Conservation (phyloP, 1,284 basidiomycete genomes). For the Fomitopsis betulina region DNA sequence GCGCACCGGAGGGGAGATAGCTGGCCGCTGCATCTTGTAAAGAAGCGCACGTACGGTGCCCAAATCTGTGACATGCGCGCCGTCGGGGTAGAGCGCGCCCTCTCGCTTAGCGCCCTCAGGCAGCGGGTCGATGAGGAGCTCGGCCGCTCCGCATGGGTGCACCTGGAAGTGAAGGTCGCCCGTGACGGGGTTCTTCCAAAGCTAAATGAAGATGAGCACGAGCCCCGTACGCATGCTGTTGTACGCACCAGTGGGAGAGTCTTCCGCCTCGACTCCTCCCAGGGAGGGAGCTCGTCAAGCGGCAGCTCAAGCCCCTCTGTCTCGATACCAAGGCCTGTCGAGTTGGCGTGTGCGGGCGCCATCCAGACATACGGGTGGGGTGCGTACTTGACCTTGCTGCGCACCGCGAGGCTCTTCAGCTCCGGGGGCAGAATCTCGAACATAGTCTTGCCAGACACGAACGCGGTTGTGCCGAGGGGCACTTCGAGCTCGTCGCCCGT, state of each 20-base stretch:
- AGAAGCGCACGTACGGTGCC: slow-evolving; percentile 64
- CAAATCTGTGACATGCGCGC: slow-evolving; percentile 66
- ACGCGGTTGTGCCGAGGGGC: slow-evolving; percentile 85
- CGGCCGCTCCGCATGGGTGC: slow-evolving; percentile 59
- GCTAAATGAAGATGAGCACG: slow-evolving; percentile 30
- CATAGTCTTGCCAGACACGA: slow-evolving; percentile 79
- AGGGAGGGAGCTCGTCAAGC: slow-evolving; percentile 62
- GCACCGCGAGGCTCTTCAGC: slow-evolving; percentile 82
- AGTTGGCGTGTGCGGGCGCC: slow-evolving; percentile 64
- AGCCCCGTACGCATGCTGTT: not conserved
- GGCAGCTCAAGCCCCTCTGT: slow-evolving; percentile 67
- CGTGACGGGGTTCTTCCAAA: slow-evolving; percentile 85
- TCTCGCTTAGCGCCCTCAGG: slow-evolving; percentile 47
- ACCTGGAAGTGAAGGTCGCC: slow-evolving; percentile 75
- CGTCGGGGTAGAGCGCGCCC: slow-evolving; percentile 70
- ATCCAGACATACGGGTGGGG: slow-evolving; percentile 88
- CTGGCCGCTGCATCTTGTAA: slow-evolving; percentile 80
- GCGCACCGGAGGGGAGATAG: slow-evolving; percentile 62
- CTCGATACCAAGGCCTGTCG: slow-evolving; percentile 79
- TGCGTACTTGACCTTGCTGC: slow-evolving; percentile 63
- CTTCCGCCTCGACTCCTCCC: slow-evolving; percentile 72
- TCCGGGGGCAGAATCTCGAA: slow-evolving; percentile 76
- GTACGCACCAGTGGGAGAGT: slow-evolving; percentile 58
- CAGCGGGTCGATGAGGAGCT: slow-evolving; percentile 60
- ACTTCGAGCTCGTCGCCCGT: slow-evolving; percentile 80